Percentiles rank a stretch among this genome's conserved stretches.
These are phyloP conservation scores for Cytospora mali DNA, from an alignment of 2,329 filamentous ascomycete genomes.

Conservation along the genomic window DNA sequence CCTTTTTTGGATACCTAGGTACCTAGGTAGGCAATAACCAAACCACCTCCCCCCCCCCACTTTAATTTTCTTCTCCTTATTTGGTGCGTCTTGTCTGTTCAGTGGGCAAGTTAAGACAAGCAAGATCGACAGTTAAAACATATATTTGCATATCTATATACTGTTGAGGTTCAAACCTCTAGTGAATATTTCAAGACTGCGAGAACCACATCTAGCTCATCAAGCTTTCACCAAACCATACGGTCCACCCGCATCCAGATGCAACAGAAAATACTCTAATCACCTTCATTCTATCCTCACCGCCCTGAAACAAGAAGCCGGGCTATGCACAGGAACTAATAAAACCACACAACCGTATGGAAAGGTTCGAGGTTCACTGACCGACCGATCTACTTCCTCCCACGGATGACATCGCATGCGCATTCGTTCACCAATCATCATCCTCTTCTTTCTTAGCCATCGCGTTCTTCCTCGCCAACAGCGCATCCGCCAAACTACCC, in stretches of 20 bases:
- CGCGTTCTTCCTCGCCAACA: constrained; percentile 74
- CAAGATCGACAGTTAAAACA: not conserved
- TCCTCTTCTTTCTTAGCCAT: constrained; percentile 74
- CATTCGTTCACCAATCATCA: constrained; percentile 63
- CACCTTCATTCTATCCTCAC: constrained; percentile 15
- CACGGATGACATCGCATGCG: not conserved
- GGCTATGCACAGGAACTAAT: constrained; percentile 25
- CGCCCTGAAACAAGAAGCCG: constrained; percentile 4
- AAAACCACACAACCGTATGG: not conserved
- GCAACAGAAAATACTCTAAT: not conserved
- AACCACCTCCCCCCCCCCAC: too few species aligned
- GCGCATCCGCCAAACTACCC: constrained; percentile 76
- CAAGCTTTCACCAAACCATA: not conserved
- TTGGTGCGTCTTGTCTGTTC: not conserved
- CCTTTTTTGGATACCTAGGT: not conserved
- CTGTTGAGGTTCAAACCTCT: not conserved
- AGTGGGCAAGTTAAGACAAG: not conserved
- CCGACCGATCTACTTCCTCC: constrained; percentile 14
- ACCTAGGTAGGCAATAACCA: too few species aligned
- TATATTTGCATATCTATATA: not conserved
- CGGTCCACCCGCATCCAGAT: not conserved
- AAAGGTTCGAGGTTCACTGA: not conserved
- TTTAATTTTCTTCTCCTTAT: too few species aligned
- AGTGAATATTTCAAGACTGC: not conserved
- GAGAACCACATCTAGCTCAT: not conserved